phyloP scores from a whole-genome alignment of 495 filamentous ascomycete species.

The Xylaria telfairii region DNA sequence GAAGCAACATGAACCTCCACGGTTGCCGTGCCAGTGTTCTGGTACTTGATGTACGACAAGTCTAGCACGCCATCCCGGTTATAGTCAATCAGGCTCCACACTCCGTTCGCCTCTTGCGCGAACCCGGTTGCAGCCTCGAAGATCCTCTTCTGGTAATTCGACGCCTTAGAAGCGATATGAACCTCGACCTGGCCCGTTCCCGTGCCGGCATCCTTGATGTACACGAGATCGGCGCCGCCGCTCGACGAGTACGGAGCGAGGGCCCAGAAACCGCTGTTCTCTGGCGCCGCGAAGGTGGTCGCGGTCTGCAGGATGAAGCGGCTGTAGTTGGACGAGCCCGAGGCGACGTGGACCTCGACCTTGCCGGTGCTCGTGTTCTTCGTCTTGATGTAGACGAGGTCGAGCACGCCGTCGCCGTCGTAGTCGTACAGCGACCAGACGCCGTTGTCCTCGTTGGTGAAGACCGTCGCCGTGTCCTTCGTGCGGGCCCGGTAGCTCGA shows the following conservation, averaged over 20 bases:
- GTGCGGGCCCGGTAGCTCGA: conserved; percentile 13
- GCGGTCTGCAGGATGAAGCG: conserved; percentile 9
- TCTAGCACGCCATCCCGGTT: conserved; percentile 4
- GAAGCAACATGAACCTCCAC: conserved; percentile 22
- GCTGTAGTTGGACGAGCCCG: conserved; percentile 13
- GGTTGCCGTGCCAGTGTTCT: conserved; percentile 5
- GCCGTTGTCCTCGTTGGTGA: conserved; percentile 19
- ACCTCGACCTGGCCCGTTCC: conserved; percentile 7
- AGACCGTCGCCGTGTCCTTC: conserved; percentile 13
- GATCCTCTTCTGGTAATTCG: conserved; percentile 5
- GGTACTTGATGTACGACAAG: conserved; percentile 18
- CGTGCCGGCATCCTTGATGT: conserved; percentile 8
- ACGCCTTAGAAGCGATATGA: conserved; percentile 1
- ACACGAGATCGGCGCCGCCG: conserved; percentile 16
- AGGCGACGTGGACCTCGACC: conserved; percentile 19
- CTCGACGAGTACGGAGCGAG: conserved; percentile 10
- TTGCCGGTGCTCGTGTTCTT: conserved; percentile 3
- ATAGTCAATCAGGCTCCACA: conserved; percentile 13
- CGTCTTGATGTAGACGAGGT: conserved; percentile 24
- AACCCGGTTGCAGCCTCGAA: conserved; percentile 12
- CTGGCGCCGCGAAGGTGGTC: conserved; percentile 6
- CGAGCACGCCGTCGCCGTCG: conserved; percentile 12
- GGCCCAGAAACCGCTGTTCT: conserved; percentile 18
- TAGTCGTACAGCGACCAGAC: conserved; percentile 22
- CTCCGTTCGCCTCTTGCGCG: conserved; percentile 16